These are phyloP conservation scores for Eimeria nieschulzi DNA, from an alignment of 169 alveolate species.

Conservation along the genomic window DNA sequence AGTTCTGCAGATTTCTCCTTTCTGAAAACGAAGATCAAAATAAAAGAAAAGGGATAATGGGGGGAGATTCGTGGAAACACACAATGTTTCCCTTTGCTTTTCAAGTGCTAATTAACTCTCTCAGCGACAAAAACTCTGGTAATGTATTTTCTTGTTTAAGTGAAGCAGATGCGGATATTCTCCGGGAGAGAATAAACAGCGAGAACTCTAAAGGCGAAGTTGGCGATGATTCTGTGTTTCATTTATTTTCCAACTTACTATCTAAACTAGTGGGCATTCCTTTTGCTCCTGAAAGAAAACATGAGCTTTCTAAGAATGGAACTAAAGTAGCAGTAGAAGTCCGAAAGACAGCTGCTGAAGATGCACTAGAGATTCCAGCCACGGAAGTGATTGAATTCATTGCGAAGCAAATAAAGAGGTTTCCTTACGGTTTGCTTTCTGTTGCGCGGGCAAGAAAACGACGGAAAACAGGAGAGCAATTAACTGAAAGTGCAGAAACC, in stretches of 20 bases:
- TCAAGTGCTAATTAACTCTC: not conserved
- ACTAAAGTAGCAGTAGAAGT: not conserved
- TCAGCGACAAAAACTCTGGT: no score
- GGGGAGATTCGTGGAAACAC: not conserved
- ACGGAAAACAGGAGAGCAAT: no score
- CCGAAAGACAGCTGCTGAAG: not conserved
- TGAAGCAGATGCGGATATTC: no score
- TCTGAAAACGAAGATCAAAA: not conserved
- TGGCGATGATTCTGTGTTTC: not conserved
- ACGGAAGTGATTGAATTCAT: not conserved
- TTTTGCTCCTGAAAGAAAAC: not conserved
- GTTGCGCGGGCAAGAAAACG: constrained; percentile 4
- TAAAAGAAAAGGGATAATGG: not conserved
- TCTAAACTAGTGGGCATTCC: not conserved
- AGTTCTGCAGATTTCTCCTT: not conserved
- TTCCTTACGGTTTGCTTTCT: constrained; percentile 15
- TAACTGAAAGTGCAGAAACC: not conserved
- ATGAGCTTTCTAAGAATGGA: not conserved
- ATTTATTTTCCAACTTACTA: not conserved
- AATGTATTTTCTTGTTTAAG: no score
- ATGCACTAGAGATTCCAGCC: not conserved
- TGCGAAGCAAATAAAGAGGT: not conserved
- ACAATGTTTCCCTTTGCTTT: not conserved
- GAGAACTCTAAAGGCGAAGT: not conserved
- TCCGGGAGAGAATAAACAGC: not conserved